Conservation (phyloP, 2,329 filamentous ascomycete species). For the Ascochyta clinopodiicola region DNA sequence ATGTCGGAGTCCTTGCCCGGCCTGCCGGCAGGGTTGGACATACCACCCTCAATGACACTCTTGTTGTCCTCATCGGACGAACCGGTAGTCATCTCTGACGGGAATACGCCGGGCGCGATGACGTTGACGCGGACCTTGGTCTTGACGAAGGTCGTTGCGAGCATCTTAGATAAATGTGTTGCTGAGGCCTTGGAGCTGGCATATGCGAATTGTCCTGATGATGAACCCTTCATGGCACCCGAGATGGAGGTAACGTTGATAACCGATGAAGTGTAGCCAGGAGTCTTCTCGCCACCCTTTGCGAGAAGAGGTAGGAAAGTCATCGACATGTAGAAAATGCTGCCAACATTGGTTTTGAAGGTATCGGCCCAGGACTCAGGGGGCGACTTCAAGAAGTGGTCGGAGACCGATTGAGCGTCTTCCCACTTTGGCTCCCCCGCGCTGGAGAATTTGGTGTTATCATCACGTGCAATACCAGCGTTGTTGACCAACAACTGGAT, state of each 20-base stretch:
- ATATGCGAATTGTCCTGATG: constrained; percentile 61
- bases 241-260: constrained; percentile 62
- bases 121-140: constrained; percentile 53
- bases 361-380: constrained; percentile 58
- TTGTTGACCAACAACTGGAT: constrained; percentile 64
- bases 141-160: constrained; percentile 54
- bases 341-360: constrained; percentile 60
- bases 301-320: constrained; percentile 62
- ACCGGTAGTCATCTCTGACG: constrained; percentile 58
- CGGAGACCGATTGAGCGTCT: constrained; percentile 55
- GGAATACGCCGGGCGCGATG: constrained; percentile 55
- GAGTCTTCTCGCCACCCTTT: constrained; percentile 54
- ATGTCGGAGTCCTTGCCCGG: constrained; percentile 50
- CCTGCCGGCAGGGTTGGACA: constrained; percentile 53
- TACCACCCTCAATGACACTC: constrained; percentile 50
- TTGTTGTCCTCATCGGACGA: constrained; percentile 56
- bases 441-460: constrained; percentile 57
- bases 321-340: constrained; percentile 61
- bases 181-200: constrained; percentile 58
- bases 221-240: constrained; percentile 57
- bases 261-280: constrained; percentile 58
- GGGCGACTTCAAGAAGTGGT: constrained; percentile 58
- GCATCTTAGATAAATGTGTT: constrained; percentile 55
- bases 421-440: constrained; percentile 58
- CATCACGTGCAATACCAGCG: constrained; percentile 60